These are phyloP conservation scores for Aleurites moluccanus DNA, from an alignment of 441 rosid species.

Conservation along the genomic window DNA sequence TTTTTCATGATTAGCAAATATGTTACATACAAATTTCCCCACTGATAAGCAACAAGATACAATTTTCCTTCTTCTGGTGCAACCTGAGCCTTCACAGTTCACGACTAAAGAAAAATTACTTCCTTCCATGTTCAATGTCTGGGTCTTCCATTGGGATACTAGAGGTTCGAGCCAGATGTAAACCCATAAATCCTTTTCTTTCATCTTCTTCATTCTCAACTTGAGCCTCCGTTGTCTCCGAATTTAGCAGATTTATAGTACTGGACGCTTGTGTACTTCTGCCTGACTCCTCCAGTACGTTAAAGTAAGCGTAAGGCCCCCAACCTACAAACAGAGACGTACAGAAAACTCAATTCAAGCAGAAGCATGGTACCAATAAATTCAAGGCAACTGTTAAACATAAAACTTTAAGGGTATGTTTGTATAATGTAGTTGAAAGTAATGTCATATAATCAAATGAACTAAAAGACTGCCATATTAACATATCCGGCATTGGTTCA, in stretches of 20 bases:
- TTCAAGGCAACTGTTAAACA: not conserved
- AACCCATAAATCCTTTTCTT: constrained; percentile 41
- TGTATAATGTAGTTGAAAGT: too few species aligned
- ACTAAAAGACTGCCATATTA: not conserved
- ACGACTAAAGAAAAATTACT: constrained; percentile 12
- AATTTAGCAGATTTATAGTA: constrained; percentile 26
- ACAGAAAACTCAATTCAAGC: constrained; percentile 4
- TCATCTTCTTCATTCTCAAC: constrained; percentile 34
- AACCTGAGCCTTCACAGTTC: not conserved
- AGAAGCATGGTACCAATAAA: not conserved
- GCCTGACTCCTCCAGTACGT: constrained; percentile 45
- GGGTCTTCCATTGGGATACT: constrained; percentile 25
- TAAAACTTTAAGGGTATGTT: too few species aligned
- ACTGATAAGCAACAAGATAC: not conserved
- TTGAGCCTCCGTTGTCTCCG: constrained; percentile 23
- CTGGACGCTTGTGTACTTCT: constrained; percentile 22
- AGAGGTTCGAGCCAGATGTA: constrained; percentile 41
- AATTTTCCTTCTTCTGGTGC: not conserved
- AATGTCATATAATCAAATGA: too few species aligned
- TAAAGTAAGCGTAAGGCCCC: constrained; percentile 86
- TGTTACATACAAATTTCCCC: not conserved
- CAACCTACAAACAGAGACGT: constrained; percentile 45
- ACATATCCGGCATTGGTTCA: not conserved
- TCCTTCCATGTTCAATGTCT: constrained; percentile 44
- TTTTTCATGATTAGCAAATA: not conserved